phyloP scores from a whole-genome alignment of 371 early-diverging fungal genomes.

The Neoconidiobolus thromboides region DNA sequence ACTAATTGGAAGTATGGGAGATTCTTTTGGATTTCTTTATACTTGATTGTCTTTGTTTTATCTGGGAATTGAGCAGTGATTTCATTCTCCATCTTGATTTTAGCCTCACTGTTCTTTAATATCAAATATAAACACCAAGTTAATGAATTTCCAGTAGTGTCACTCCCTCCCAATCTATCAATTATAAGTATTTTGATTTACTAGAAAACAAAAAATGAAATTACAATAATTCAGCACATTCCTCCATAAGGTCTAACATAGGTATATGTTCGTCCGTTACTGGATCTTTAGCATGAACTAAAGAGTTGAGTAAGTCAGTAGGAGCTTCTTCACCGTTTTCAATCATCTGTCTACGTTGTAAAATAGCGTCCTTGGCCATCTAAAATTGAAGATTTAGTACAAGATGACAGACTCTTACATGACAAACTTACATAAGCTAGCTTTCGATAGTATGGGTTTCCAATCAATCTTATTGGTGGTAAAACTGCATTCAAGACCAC shows the following conservation, averaged over 20 bases:
- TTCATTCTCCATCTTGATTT: not conserved
- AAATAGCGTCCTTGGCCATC: not conserved
- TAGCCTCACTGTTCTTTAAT: not conserved
- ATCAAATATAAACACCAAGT: not conserved
- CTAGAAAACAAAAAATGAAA: not conserved
- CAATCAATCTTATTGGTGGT: not conserved
- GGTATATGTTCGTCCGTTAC: not conserved
- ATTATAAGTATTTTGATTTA: not conserved
- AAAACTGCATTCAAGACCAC: not conserved
- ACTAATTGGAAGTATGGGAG: not conserved
- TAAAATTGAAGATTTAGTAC: not conserved
- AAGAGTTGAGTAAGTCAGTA: not conserved
- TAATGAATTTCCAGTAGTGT: not conserved
- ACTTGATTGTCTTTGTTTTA: not conserved
- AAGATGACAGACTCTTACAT: not conserved
- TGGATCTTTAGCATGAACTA: not conserved
- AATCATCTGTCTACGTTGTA: not conserved
- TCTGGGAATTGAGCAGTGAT: not conserved
- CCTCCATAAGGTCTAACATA: not conserved
- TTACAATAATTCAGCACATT: not conserved
- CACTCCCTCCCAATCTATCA: not conserved
- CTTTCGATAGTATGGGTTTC: not conserved
- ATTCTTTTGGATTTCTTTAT: not conserved
- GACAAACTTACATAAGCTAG: not conserved
- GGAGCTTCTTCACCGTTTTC: not conserved